Percentiles rank a stretch among this genome's conserved stretches.
phyloP scores from a whole-genome alignment of 2,329 filamentous ascomycete genomes.

The Emericellopsis atlantica region DNA sequence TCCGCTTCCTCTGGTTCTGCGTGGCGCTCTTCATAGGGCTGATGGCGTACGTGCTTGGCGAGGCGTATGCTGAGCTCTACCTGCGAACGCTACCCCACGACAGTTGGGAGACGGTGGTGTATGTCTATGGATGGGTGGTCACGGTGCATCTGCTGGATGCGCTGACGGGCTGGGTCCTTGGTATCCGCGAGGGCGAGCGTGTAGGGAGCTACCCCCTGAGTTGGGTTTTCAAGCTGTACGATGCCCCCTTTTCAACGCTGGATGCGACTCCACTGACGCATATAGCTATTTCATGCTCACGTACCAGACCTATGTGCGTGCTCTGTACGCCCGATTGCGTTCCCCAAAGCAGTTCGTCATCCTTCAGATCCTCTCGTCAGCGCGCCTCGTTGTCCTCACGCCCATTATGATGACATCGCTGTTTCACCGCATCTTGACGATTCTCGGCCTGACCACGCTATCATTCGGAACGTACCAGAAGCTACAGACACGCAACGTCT shows the following conservation, averaged over 20 bases:
- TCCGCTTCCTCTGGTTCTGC: constrained; percentile 59
- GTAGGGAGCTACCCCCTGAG: constrained; percentile 59
- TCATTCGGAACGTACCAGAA: constrained; percentile 53
- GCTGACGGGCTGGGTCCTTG: constrained; percentile 54
- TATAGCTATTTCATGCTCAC: constrained; percentile 52
- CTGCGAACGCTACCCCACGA: constrained; percentile 53
- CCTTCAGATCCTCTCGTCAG: constrained; percentile 52
- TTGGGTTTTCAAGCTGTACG: constrained; percentile 57
- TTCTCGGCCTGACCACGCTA: constrained; percentile 43
- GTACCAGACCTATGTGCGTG: constrained; percentile 60
- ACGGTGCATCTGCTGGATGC: constrained; percentile 54
- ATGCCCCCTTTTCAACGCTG: background rate
- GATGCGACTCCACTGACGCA: constrained; percentile 5
- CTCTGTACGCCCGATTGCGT: constrained; percentile 54
- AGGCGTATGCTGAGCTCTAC: constrained; percentile 58
- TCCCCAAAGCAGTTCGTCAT: constrained; percentile 52
- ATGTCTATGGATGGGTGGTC: constrained; percentile 58
- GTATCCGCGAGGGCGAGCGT: constrained; percentile 51
- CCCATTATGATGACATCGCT: constrained; percentile 50
- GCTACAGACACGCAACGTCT: constrained; percentile 52
- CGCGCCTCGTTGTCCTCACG: constrained; percentile 48
- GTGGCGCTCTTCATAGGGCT: constrained; percentile 48
- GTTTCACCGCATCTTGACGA: constrained; percentile 41
- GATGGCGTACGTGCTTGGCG: constrained; percentile 54
- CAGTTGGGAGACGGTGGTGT: constrained; percentile 53